A percentile compares a stretch with the other conserved stretches of the same genome.
Evolutionary conservation across 768 basidiomycete genomes (phyloP).

Genomic region (Tricholoma flavovirens): DNA sequence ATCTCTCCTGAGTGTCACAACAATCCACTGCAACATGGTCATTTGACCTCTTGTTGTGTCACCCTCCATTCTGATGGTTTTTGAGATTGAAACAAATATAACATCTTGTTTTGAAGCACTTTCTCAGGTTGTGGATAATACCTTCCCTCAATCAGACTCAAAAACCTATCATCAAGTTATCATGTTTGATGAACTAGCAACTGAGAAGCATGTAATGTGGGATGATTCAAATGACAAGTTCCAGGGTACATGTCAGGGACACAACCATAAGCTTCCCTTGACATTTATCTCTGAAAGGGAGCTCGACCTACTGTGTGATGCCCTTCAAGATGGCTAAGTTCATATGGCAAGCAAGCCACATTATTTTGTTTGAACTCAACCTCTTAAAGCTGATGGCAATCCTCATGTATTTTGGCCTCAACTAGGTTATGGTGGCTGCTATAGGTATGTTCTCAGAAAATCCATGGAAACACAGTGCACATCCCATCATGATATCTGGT

Average conservation of each 20-base stretch:
- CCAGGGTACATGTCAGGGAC: conserved; percentile 9
- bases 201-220: conserved; percentile 4
- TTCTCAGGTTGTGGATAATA: neutral
- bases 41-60: conserved; percentile 4
- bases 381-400: neutral
- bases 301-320: conserved; percentile 5
- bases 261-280: neutral
- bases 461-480: conserved; percentile 18
- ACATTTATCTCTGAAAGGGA: conserved; percentile 12
- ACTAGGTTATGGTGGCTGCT: neutral
- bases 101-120: conserved; percentile 2
- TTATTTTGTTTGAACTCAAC: neutral
- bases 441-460: conserved; percentile 11
- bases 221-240: conserved; percentile 5
- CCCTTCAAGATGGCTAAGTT: conserved; percentile 3
- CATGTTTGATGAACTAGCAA: conserved; percentile 10
- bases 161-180: conserved; percentile 2
- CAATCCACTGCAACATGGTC: conserved; percentile 1
- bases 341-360: conserved; percentile 12
- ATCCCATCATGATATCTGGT: conserved; percentile 15
- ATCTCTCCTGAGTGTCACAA: conserved; percentile 10
- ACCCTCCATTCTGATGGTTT: neutral
- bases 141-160: neutral
- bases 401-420: neutral
- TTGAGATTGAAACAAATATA: conserved; percentile 5